Evolutionary conservation across 306 rosid species (phyloP).

Genomic region (Sesbania bispinosa): DNA sequence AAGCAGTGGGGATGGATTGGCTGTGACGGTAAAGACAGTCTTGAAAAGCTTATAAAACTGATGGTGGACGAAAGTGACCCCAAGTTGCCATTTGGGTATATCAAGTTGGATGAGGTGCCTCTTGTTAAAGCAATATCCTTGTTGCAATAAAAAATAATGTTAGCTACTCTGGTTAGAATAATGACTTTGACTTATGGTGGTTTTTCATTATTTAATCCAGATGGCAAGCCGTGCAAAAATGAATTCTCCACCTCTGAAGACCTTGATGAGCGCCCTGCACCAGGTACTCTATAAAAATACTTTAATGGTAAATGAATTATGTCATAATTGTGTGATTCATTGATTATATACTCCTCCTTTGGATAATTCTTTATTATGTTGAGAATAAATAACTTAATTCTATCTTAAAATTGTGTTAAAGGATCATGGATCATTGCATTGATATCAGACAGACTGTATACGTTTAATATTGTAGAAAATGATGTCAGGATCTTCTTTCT

Average conservation of each 20-base stretch:
- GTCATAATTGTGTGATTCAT: not conserved
- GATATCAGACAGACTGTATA: not conserved
- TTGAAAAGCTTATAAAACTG: slow-evolving; percentile 65
- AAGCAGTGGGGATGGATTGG: slow-evolving; percentile 81
- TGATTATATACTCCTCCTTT: not conserved
- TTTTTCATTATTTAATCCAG: slow-evolving; percentile 34
- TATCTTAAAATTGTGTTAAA: not conserved
- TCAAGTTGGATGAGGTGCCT: slow-evolving; percentile 87
- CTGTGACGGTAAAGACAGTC: slow-evolving; percentile 53
- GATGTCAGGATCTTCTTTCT: not conserved
- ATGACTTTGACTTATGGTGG: not conserved
- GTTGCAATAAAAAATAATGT: slow-evolving; percentile 4
- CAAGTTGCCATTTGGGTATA: slow-evolving; percentile 73
- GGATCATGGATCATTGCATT: not conserved
- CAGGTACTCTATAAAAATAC: slow-evolving; percentile 42
- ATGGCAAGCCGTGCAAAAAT: slow-evolving; percentile 93
- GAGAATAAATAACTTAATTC: not conserved
- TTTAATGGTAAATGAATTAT: not conserved
- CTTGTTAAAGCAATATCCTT: slow-evolving; percentile 10
- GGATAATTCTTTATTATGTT: not conserved
- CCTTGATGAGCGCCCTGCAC: slow-evolving; percentile 59
- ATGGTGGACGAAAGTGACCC: slow-evolving; percentile 96
- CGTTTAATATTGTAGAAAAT: not conserved
- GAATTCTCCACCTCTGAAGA: slow-evolving; percentile 64
- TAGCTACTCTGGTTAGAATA: not conserved